Evolutionary conservation across 2,329 filamentous ascomycete species (phyloP).

Genomic region (Arachnomyces sp.): DNA sequence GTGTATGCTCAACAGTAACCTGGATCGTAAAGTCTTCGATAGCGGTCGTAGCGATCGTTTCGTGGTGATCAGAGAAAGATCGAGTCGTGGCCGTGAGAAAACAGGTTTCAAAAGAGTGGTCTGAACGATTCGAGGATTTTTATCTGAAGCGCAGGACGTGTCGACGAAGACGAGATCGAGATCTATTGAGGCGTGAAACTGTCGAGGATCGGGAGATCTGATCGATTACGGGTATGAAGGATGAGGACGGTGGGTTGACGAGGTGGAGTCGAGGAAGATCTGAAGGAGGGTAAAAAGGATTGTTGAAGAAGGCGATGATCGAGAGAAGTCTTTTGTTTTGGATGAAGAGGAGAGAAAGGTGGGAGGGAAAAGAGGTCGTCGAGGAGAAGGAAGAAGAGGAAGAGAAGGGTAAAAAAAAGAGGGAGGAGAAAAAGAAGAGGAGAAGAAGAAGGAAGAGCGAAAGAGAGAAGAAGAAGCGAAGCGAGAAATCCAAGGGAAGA

Average conservation of each 20-base stretch:
- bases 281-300: conserved; percentile 10
- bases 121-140: no score
- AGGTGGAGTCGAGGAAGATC: conserved; percentile 13
- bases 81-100: no score
- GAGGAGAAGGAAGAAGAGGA: conserved; percentile 1
- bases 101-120: no score
- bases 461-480: conserved; percentile 9
- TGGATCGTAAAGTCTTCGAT: no score
- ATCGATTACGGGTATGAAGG: conserved; percentile 5
- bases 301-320: conserved; percentile 4
- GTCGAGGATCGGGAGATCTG: conserved; percentile 2
- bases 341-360: conserved; percentile 15
- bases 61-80: no score
- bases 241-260: conserved; percentile 8
- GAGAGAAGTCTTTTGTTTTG: conserved; percentile 16
- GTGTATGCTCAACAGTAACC: no score
- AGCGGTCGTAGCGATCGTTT: no score
- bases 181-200: conserved; percentile 5
- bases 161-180: background rate
- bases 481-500: conserved; percentile 2
- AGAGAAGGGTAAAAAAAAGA: background rate
- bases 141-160: no score
- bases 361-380: background rate
- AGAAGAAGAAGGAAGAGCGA: conserved; percentile 1
- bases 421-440: background rate